A percentile compares a stretch with the other conserved stretches of the same genome.
phyloP scores from a whole-genome alignment of 768 basidiomycete species.

The Suillus subluteus region DNA sequence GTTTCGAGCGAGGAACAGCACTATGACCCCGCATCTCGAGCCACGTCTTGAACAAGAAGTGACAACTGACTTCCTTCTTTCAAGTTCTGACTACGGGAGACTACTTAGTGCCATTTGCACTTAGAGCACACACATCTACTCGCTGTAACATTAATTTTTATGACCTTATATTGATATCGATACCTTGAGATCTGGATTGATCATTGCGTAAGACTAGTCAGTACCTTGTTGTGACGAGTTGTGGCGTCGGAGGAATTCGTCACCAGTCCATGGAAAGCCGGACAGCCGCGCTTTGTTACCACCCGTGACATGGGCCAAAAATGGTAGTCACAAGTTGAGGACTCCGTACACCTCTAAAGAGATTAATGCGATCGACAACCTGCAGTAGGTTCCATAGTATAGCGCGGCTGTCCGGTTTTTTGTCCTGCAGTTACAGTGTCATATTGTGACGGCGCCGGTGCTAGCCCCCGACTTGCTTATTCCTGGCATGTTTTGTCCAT shows the following conservation, averaged over 20 bases:
- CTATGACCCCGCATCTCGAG: conserved; percentile 42
- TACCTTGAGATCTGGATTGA: neutral
- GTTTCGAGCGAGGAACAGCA: conserved; percentile 97
- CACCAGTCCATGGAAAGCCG: neutral
- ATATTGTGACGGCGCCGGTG: too few species aligned
- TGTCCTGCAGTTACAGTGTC: too few species aligned
- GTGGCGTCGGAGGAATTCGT: neutral
- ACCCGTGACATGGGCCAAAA: too few species aligned
- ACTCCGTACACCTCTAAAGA: too few species aligned
- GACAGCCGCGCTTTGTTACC: too few species aligned
- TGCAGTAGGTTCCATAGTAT: too few species aligned
- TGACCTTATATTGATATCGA: neutral
- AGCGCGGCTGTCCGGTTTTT: too few species aligned
- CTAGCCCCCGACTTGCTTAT: too few species aligned
- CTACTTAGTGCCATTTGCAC: neutral
- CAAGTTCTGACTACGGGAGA: neutral
- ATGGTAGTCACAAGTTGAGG: too few species aligned
- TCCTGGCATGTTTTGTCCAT: too few species aligned
- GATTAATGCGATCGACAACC: too few species aligned
- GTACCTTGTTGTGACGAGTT: neutral
- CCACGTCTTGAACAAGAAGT: neutral
- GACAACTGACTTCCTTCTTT: neutral
- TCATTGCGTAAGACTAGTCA: neutral
- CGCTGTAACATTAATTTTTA: neutral
- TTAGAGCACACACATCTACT: neutral